Evolutionary conservation across 768 basidiomycete species (phyloP), one percentile per base, ranked within the genome.

Genomic region (Mycena galopus): DNA sequence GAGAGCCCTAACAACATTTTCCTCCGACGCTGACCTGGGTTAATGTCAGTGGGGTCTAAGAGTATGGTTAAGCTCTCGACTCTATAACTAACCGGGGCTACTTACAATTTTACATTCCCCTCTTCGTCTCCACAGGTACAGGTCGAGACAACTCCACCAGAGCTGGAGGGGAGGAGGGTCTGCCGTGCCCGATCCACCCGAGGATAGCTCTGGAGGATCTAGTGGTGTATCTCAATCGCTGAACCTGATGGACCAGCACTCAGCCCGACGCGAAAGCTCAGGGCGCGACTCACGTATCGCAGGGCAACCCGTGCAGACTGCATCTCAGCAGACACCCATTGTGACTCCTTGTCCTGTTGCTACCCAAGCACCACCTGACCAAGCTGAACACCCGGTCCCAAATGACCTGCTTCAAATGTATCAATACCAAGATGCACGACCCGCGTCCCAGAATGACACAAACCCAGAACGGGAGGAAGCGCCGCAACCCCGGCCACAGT

Each of bases 11-110:
- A n/a, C 27, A 25, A 39, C 67, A 68, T 51, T 30, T 53, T 42
- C 67, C 58, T 35, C 47, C 27, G 57, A 32, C 27, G 47, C 30
- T 21, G 58, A 59, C 19, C 33, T 37, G 67, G 66, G 32, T 29
- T 27, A 33, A 53, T 39, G 30, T 35, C 35, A 23, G 17, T 4
- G 19, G n/a, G 27, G 16, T n/a, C 59, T 59, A 50, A 30, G 67
- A 35, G 67, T 62, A 19, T 55, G 59, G 60, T 69, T 61, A 35
- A 32, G 58, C 67, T 39, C 67, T 12, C 25, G 58, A 25, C 27
- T 27, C 25, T 5, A 10, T 11, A 9, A 51, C 59, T 37, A 53
- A 69, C 60, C 30, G 47, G 59, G 61, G n/a, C 50, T 16, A 29
- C 23, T n/a, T 16, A 29, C 17, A 35, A 35, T 64, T 5, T 16